A percentile compares a stretch with the other conserved stretches of the same genome.
Conservation (phyloP, 345 rosid genomes). For the Noccaea bulbosa region DNA sequence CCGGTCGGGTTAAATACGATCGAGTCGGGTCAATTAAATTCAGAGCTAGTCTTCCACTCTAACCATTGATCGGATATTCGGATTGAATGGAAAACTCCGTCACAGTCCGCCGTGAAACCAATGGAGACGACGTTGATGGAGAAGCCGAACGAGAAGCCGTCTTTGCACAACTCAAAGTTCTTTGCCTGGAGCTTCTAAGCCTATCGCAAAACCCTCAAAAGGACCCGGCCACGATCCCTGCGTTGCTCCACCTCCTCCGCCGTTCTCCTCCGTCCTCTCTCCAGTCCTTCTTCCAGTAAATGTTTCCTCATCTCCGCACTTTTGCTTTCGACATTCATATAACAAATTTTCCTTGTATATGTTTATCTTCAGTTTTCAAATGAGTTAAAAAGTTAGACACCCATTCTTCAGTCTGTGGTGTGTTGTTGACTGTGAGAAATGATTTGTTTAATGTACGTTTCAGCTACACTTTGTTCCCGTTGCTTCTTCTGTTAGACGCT, state of each 20-base stretch:
- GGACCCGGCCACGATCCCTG: constrained; percentile 50
- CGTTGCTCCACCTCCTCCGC: constrained; percentile 60
- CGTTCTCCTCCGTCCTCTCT: constrained; percentile 53
- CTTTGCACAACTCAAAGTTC: constrained; percentile 54
- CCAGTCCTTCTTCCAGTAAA: constrained; percentile 83
- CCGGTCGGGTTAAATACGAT: neutral
- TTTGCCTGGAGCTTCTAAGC: constrained; percentile 69
- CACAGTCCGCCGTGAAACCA: constrained; percentile 33
- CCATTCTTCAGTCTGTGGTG: too few relatives aligned
- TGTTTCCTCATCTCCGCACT: neutral
- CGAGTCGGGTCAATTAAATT: constrained; percentile 12
- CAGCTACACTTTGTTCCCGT: constrained; percentile 82
- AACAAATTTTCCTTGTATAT: neutral
- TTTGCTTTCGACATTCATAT: neutral
- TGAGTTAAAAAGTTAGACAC: too few relatives aligned
- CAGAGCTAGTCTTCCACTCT: neutral
- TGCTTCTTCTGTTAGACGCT: constrained; percentile 79
- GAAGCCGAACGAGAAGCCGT: constrained; percentile 43
- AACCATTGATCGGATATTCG: constrained; percentile 29
- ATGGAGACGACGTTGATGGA: constrained; percentile 34
- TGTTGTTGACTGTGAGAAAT: neutral
- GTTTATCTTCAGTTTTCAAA: too few relatives aligned
- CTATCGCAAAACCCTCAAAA: constrained; percentile 64
- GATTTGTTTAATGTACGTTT: constrained; percentile 33
- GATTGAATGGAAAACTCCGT: constrained; percentile 39